phyloP scores from a whole-genome alignment of 1,284 basidiomycete species.

The Phylloboletellus chloephorus region DNA sequence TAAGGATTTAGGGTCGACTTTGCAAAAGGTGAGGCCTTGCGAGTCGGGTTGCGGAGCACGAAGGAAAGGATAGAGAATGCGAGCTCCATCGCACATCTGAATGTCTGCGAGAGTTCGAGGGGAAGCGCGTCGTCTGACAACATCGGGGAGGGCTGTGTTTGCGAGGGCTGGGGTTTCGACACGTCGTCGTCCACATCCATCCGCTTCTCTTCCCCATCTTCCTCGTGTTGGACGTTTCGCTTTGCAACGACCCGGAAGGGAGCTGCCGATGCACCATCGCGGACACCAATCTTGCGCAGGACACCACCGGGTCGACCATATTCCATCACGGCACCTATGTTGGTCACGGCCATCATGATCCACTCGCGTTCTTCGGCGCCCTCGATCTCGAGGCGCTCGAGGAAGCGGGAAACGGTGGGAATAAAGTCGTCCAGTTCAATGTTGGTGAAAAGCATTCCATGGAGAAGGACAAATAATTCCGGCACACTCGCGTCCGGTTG shows the following conservation, averaged over 20 bases:
- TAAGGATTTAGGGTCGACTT: slow-evolving; percentile 78
- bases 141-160: slow-evolving; percentile 35
- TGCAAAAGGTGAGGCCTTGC: slow-evolving; percentile 51
- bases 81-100: slow-evolving; percentile 73
- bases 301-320: slow-evolving; percentile 79
- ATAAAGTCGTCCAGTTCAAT: slow-evolving; percentile 91
- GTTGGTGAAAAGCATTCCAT: slow-evolving; percentile 94
- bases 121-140: slow-evolving; percentile 32
- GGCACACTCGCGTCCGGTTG: slow-evolving; percentile 72
- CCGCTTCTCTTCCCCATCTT: slow-evolving; percentile 47
- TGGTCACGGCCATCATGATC: slow-evolving; percentile 92
- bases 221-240: slow-evolving; percentile 30
- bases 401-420: slow-evolving; percentile 74
- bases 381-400: slow-evolving; percentile 80
- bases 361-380: slow-evolving; percentile 82
- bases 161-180: slow-evolving; percentile 11
- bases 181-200: slow-evolving; percentile 67
- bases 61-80: slow-evolving; percentile 76
- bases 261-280: slow-evolving; percentile 32
- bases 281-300: slow-evolving; percentile 54
- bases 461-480: slow-evolving; percentile 87
- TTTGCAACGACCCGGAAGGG: slow-evolving; percentile 45
- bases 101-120: slow-evolving; percentile 51
- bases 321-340: slow-evolving; percentile 79
- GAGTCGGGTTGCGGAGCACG: slow-evolving; percentile 62